Percentiles rank a stretch among this genome's conserved stretches.
Conservation (phyloP, 805 yeast species). For the Metschnikowia anglica region DNA sequence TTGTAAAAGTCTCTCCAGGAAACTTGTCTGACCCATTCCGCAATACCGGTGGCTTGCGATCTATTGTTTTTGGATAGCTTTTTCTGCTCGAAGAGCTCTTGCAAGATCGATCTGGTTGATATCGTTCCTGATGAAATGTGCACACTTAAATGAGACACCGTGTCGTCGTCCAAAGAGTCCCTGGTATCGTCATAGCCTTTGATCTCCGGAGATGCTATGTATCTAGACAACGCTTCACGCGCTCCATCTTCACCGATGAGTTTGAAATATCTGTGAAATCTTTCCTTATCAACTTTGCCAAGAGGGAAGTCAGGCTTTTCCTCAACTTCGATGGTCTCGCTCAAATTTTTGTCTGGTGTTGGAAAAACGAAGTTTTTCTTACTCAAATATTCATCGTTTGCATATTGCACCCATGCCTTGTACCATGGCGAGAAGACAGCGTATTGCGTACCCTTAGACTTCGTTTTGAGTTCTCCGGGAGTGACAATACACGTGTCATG, state of each 20-base stretch:
- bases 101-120: constrained; percentile 41
- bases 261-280: constrained; percentile 27
- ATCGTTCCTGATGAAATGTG: constrained; percentile 49
- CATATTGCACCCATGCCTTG: constrained; percentile 35
- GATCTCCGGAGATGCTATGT: constrained; percentile 25
- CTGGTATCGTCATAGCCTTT: constrained; percentile 33
- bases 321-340: constrained; percentile 8
- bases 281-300: constrained; percentile 20
- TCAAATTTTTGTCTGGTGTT: constrained; percentile 16
- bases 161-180: constrained; percentile 29
- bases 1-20: constrained; percentile 61
- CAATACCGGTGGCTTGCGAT: constrained; percentile 34
- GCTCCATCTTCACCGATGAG: constrained; percentile 38
- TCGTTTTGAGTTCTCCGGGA: constrained; percentile 38
- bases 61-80: constrained; percentile 23
- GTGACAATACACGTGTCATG: constrained; percentile 45
- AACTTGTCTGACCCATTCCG: constrained; percentile 51
- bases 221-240: constrained; percentile 19
- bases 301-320: constrained; percentile 17
- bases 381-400: constrained; percentile 22
- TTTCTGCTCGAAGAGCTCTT: constrained; percentile 27
- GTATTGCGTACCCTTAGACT: constrained; percentile 38
- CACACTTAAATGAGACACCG: constrained; percentile 44
- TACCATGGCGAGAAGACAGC: constrained; percentile 48
- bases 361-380: constrained; percentile 16